A percentile compares a stretch with the other conserved stretches of the same genome.
Conservation (phyloP, 140 eudicot genomes). For the Ambrosia hybrid region DNA sequence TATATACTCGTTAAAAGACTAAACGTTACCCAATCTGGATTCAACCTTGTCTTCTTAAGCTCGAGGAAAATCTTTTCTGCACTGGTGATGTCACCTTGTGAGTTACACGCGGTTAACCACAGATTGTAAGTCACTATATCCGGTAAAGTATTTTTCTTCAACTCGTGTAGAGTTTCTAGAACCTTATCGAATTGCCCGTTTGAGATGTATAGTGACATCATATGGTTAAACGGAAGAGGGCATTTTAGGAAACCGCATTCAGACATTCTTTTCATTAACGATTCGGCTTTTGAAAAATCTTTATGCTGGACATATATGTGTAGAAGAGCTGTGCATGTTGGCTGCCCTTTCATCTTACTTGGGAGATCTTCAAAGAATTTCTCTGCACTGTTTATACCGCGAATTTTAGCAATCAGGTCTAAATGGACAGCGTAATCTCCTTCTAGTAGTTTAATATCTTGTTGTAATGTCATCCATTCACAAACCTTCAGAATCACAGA, state of each 20-base stretch:
- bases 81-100: conserved; percentile 41
- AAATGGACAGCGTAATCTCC: conserved; percentile 94
- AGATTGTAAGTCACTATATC: conserved; percentile 84
- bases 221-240: conserved; percentile 86
- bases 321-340: conserved; percentile 75
- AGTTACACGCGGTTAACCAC: conserved; percentile 67
- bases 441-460: conserved; percentile 65
- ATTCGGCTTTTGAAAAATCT: conserved; percentile 66
- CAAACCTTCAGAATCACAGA: conserved; percentile 52
- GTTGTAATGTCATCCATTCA: conserved; percentile 93
- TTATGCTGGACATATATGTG: conserved; percentile 77
- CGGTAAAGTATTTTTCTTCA: conserved; percentile 66
- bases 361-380: conserved; percentile 90
- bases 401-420: conserved; percentile 83
- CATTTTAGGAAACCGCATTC: conserved; percentile 65
- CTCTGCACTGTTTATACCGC: conserved; percentile 89
- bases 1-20: conserved; percentile 79
- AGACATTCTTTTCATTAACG: conserved; percentile 74
- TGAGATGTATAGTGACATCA: conserved; percentile 70
- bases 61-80: conserved; percentile 75
- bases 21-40: conserved; percentile 87
- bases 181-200: conserved; percentile 60
- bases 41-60: conserved; percentile 54
- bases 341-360: conserved; percentile 56
- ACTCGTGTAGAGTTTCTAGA: conserved; percentile 48